Evolutionary conservation across 208 protist genomes (phyloP), one percentile per base, ranked within the genome.

Genomic region (Wallacemonas rigidus): DNA sequence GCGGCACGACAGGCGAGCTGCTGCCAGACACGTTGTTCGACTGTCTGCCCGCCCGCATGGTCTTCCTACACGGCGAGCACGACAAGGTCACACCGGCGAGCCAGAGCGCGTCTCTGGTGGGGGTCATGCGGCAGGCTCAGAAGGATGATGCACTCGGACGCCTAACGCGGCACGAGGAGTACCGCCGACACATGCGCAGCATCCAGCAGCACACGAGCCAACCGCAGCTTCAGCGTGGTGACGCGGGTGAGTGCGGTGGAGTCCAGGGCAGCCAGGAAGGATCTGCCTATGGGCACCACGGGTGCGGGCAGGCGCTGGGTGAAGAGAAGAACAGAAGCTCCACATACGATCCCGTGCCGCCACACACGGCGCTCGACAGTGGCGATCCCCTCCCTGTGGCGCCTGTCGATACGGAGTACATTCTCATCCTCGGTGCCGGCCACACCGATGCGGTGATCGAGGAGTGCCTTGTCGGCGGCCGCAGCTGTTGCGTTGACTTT

Each of bases 401-500:
- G 54, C 63, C 83, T 7, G 86, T 87, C 50, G 79, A 83, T 4
- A 47, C 92, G n/a, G 71, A 78, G 60, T 92, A 87, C 69, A 50
- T 93, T 44, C 55, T 87, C 35, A 87, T 96, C 26, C 79, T 81
- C 1, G 75, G 72, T 36, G 91, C 81, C 2, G 71, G 61, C 0
- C 91, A 96, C 79, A 90, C 87, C 3, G 88, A 94, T 56, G 76
- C 80, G 36, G 85, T 93, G 43, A 74, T 96, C 17, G 91, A 96
- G 51, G 91, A 96, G 77, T 85, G 79, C 71, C 72, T 96, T 48
- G 74, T 67, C 0, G 85, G 72, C 17, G 67, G 74, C 4, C 71
- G 78, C 58, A 95, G 88, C 75, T 85, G 83, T 76, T 83, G 88
- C 71, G 85, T 88, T 2, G 88, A 95, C 65, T 91, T 93, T 43